These are phyloP conservation scores for Pythium oligandrum DNA, from an alignment of 352 stramenopile genomes.

Conservation along the genomic window DNA sequence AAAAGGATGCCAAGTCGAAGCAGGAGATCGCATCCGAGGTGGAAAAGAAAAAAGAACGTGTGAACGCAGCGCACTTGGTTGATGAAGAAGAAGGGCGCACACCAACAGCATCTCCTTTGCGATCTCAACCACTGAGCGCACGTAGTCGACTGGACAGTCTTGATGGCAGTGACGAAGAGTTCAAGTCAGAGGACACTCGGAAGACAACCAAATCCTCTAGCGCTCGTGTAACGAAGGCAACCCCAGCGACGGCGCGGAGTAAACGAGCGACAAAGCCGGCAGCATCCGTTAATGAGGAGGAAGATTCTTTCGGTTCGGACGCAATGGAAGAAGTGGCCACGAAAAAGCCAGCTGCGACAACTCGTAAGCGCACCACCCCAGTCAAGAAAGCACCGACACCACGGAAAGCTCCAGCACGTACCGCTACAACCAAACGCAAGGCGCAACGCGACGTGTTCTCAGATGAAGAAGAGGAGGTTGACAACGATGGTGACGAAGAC, in stretches of 20 bases:
- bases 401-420: conserved; percentile 20
- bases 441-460: conserved; percentile 28
- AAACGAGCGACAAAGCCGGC: neutral
- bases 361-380: neutral
- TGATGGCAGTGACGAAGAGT: conserved; percentile 19
- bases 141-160: conserved; percentile 7
- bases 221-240: neutral
- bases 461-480: conserved; percentile 36
- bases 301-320: conserved; percentile 8
- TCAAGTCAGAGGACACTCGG: conserved; percentile 9
- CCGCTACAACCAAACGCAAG: conserved; percentile 24
- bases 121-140: no score
- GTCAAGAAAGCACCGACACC: neutral
- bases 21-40: conserved; percentile 62
- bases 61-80: conserved; percentile 45
- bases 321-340: conserved; percentile 3
- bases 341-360: conserved; percentile 9
- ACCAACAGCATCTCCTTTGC: conserved; percentile 4
- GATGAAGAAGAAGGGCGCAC: conserved; percentile 34
- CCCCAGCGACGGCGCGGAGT: conserved; percentile 6
- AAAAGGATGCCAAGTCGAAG: conserved; percentile 43
- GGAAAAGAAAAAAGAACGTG: conserved; percentile 60
- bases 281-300: conserved; percentile 11
- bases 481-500: conserved; percentile 63
- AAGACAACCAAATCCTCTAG: no score